Base-by-base conservation (phyloP, 176 grass and related monocot genomes). In the Carex myosuroides region DNA sequence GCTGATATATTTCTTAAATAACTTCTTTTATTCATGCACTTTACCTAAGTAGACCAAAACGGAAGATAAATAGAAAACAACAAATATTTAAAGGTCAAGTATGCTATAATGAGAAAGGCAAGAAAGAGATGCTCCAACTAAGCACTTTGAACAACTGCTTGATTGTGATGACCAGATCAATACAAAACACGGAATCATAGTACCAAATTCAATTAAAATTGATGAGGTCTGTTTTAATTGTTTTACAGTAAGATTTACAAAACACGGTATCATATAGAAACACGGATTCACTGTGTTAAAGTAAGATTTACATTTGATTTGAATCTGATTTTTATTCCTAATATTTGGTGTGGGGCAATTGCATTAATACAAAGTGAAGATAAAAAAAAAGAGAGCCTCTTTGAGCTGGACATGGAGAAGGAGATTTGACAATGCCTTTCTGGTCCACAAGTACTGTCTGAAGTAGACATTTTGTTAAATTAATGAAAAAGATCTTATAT, bases 381-480 rank as follows among this genome's bases (percentile, higher is more conserved):
- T 73, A 48, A 73, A 24, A 73, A 24, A 73, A 24, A 48, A 54
- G 71, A 76, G 55, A 20, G 3, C 13, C 48, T 76, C 12, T 76
- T 29, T 76, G 13, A 76, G 72, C 72, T 55, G 72, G 72, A 53
- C 55, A 76, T 29, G 35, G 2, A 82, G 37, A 52, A 50, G 80
- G 7, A 50, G 60, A 67, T 65, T 18, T 82, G 60, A 82, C 60
- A 52, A 18, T 18, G 67, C 62, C 42, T 50, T 82, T 52, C 66
- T 67, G 41, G 41, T 26, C 37, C 41, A 66, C 6, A 64, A 82
- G 39, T 50, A 50, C 41, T 39, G 37, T 39, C 37, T 82, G 80
- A 82, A 81, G 61, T 65, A 65, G 79, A 81, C 57, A 60, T 81
- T 81, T 81, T 44, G 42, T 81, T 65, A 63, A 64, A 44, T 18